A percentile compares a stretch with the other conserved stretches of the same genome.
These are phyloP conservation scores for Trametes hirsuta DNA, from an alignment of 1,284 basidiomycete species.

Conservation along the genomic window DNA sequence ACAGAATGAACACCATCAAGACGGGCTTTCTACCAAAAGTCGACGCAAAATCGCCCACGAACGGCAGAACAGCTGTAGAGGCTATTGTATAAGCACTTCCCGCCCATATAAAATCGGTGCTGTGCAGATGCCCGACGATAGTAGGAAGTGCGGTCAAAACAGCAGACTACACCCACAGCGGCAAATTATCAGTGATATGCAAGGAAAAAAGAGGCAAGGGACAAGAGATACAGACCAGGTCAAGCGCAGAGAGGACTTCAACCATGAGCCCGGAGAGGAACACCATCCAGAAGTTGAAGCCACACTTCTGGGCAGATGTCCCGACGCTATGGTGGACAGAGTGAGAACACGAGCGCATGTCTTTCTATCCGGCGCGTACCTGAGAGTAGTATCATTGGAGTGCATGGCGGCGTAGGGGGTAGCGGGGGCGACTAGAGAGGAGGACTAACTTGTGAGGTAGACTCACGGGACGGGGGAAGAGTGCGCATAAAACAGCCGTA, in stretches of 20 bases:
- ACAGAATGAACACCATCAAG: neutral
- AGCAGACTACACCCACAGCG: constrained; percentile 28
- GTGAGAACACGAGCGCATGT: no score
- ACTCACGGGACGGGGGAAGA: no score
- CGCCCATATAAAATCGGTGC: constrained; percentile 36
- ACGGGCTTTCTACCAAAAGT: constrained; percentile 38
- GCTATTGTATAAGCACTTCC: constrained; percentile 33
- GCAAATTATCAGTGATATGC: neutral
- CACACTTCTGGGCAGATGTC: neutral
- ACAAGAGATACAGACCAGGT: constrained; percentile 8
- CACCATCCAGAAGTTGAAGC: constrained; percentile 15
- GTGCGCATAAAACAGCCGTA: no score
- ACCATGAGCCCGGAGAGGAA: constrained; percentile 9
- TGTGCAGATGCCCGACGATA: constrained; percentile 34
- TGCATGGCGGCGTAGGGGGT: no score
- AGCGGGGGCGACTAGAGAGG: no score
- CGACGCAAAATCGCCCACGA: constrained; percentile 29
- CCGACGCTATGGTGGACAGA: no score
- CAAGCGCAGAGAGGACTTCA: constrained; percentile 16
- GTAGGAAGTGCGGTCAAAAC: constrained; percentile 38
- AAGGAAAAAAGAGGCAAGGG: neutral
- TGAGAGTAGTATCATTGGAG: no score
- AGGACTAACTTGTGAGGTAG: no score
- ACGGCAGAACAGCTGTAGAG: constrained; percentile 32
- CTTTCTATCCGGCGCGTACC: no score